Conservation (phyloP, 2,329 filamentous ascomycete species). For the Sporothrix phasma region DNA sequence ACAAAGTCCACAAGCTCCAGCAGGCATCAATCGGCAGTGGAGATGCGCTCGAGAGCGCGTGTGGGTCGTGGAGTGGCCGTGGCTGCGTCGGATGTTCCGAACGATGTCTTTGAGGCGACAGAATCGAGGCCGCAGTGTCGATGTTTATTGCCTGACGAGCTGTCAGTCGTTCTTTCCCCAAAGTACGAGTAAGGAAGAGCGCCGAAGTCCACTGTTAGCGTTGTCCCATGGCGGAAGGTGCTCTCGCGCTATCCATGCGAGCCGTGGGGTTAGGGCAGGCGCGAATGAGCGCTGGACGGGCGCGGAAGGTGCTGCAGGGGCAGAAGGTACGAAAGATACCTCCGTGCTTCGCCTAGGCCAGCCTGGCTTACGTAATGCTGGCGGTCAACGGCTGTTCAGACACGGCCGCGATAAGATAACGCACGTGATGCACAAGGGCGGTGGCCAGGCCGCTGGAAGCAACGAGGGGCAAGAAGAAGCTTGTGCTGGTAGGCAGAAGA, state of each 20-base stretch:
- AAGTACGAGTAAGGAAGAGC: background rate
- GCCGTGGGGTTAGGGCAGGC: slow-evolving; percentile 7
- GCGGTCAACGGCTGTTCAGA: background rate
- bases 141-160: background rate
- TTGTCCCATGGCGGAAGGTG: slow-evolving; percentile 9
- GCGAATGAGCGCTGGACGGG: background rate
- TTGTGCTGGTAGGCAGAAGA: slow-evolving; percentile 7
- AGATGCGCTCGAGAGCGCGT: background rate
- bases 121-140: background rate
- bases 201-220: slow-evolving; percentile 1
- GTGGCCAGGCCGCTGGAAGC: background rate
- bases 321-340: background rate
- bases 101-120: background rate
- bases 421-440: slow-evolving; percentile 9
- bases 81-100: background rate
- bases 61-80: background rate
- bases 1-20: background rate
- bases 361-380: background rate
- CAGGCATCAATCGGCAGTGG: background rate
- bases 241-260: slow-evolving; percentile 2
- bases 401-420: background rate
- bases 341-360: background rate
- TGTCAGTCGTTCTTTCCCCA: background rate
- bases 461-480: slow-evolving; percentile 11
- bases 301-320: background rate